phyloP scores from a whole-genome alignment of 176 grass and related monocot genomes.

The Musa schizocarpa region DNA sequence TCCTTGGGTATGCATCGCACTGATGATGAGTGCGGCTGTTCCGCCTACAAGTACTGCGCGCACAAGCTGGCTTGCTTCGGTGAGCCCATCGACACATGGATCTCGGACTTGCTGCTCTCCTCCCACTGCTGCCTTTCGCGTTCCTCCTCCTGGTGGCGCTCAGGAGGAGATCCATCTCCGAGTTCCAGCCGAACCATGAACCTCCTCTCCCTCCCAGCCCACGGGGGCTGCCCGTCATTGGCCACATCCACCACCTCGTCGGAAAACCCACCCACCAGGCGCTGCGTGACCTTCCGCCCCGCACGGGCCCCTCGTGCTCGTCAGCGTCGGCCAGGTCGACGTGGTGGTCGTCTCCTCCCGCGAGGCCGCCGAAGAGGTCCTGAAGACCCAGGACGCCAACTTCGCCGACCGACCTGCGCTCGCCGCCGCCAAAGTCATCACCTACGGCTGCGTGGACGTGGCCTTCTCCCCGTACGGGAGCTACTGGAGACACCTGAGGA shows the following conservation, averaged over 20 bases:
- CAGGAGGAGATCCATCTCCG: no score
- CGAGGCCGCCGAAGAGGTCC: conserved; percentile 39
- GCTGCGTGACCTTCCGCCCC: conserved; percentile 33
- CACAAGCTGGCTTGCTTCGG: no score
- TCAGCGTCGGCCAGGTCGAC: conserved; percentile 47
- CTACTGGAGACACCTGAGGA: conserved; percentile 58
- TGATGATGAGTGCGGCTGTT: no score
- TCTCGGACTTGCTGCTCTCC: no score
- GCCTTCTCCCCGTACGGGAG: conserved; percentile 33
- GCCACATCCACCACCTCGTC: conserved; percentile 3
- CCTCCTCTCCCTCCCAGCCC: neutral
- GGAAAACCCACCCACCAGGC: conserved; percentile 14
- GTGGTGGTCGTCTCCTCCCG: conserved; percentile 41
- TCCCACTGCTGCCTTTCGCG: no score
- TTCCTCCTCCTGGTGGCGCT: no score
- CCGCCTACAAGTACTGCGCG: no score
- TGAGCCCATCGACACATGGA: no score
- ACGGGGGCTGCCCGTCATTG: neutral
- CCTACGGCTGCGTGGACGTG: conserved; percentile 33
- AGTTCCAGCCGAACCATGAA: no score
- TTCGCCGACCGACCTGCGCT: conserved; percentile 40
- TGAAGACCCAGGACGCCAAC: conserved; percentile 42
- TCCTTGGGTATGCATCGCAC: no score
- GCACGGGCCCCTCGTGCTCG: conserved; percentile 30
- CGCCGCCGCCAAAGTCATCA: conserved; percentile 24